A percentile compares a stretch with the other conserved stretches of the same genome.
Conservation (phyloP, 2,329 filamentous ascomycete genomes). For the Mycosphaerella arachidis region DNA sequence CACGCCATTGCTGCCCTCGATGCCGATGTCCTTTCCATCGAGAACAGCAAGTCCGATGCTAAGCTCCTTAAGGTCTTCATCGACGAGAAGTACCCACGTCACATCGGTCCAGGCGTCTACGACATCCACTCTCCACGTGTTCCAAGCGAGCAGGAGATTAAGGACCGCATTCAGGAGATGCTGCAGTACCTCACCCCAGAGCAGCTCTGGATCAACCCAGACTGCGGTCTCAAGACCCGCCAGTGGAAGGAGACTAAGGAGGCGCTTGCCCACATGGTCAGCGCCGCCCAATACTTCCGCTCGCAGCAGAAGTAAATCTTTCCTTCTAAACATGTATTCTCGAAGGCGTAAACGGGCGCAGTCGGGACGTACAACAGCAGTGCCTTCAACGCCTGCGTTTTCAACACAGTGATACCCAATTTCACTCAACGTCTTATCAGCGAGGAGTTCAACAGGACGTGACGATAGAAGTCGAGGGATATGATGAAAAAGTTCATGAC, state of each 20-base stretch:
- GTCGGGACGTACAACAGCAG: conserved; percentile 1
- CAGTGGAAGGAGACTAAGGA: conserved; percentile 99
- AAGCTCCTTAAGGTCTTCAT: conserved; percentile 99
- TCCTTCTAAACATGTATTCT: not conserved
- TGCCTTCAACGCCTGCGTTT: conserved; percentile 13
- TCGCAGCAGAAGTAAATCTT: conserved; percentile 45
- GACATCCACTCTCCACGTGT: conserved; percentile 99
- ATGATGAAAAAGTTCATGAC: conserved; percentile 20
- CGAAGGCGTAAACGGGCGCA: conserved; percentile 1
- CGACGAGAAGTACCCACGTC: conserved; percentile 91
- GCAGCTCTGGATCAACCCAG: conserved; percentile 99
- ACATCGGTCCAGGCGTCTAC: conserved; percentile 96
- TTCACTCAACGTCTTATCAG: conserved; percentile 28
- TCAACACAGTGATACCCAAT: conserved; percentile 31
- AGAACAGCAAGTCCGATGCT: conserved; percentile 99
- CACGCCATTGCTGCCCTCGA: conserved; percentile 97
- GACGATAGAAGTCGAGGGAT: conserved; percentile 17
- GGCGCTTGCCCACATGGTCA: conserved; percentile 92
- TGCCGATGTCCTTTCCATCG: conserved; percentile 95
- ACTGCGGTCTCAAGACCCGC: conserved; percentile 98
- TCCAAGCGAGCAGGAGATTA: conserved; percentile 95
- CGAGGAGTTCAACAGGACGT: conserved; percentile 31
- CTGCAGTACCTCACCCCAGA: conserved; percentile 91
- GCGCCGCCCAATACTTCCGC: conserved; percentile 95
- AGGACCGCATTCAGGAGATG: conserved; percentile 97